Conservation (phyloP, 371 early-diverging fungal species). For the Apophysomyces elegans region DNA sequence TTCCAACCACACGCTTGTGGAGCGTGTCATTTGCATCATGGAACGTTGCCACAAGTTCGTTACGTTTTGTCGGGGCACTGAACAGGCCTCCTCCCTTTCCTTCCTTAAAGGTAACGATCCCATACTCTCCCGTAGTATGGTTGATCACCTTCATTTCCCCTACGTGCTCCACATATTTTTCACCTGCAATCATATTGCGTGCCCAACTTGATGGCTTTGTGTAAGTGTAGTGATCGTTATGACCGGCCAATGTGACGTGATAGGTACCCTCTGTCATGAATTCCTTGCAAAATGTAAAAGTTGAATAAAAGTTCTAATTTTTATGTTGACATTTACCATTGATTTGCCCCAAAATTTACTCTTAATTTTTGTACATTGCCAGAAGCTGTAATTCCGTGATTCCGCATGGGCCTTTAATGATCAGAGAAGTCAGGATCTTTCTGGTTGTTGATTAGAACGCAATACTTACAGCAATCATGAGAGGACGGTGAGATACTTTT, state of each 20-base stretch:
- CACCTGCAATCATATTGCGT: slow-evolving; percentile 82
- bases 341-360: slow-evolving; percentile 86
- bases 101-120: slow-evolving; percentile 66
- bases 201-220: slow-evolving; percentile 83
- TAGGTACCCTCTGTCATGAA: slow-evolving; percentile 73
- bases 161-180: slow-evolving; percentile 76
- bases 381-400: slow-evolving; percentile 65
- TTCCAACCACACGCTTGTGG: slow-evolving; percentile 53
- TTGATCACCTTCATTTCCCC: slow-evolving; percentile 80
- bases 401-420: slow-evolving; percentile 67
- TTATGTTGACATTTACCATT: slow-evolving; percentile 12
- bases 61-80: slow-evolving; percentile 58
- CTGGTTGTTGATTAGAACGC: neutral
- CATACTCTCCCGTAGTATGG: slow-evolving; percentile 70
- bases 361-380: slow-evolving; percentile 79
- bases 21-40: slow-evolving; percentile 56
- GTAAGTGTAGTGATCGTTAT: slow-evolving; percentile 77
- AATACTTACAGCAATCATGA: slow-evolving; percentile 72
- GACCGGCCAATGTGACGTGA: slow-evolving; percentile 67
- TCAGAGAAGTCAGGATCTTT: neutral
- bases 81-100: slow-evolving; percentile 60
- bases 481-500: slow-evolving; percentile 89
- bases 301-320: neutral
- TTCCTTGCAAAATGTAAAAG: slow-evolving; percentile 46
- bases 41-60: slow-evolving; percentile 72